These are phyloP conservation scores for Obelidium mucronatum DNA, from an alignment of 192 early-diverging fungal genomes.

Conservation along the genomic window DNA sequence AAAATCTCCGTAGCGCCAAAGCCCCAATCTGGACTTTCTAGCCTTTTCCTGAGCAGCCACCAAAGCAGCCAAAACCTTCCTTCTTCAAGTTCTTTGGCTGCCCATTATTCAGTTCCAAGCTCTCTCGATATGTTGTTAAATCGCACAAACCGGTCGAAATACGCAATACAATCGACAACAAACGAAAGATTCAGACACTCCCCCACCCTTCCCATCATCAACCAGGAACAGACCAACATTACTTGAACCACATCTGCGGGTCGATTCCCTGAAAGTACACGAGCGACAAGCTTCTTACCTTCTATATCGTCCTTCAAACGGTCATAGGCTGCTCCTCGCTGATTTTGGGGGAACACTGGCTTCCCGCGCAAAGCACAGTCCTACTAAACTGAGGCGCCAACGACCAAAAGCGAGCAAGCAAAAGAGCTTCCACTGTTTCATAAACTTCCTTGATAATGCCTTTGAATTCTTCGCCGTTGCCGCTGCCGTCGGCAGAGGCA, in stretches of 20 bases:
- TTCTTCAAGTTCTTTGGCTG: constrained; percentile 56
- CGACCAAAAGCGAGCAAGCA: constrained; percentile 72
- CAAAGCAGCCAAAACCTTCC: constrained; percentile 62
- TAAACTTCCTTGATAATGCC: constrained; percentile 81
- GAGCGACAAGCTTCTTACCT: constrained; percentile 48
- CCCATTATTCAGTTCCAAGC: constrained; percentile 31
- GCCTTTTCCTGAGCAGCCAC: constrained; percentile 72
- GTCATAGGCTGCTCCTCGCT: constrained; percentile 82
- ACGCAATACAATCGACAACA: constrained; percentile 51
- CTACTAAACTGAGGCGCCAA: constrained; percentile 72
- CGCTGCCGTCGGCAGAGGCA: constrained; percentile 31
- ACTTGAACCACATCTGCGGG: constrained; percentile 35
- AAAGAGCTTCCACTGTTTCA: constrained; percentile 88
- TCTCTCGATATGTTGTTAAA: too few species aligned
- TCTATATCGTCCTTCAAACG: constrained; percentile 70
- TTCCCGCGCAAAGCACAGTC: constrained; percentile 68
- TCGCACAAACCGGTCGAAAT: constrained; percentile 41
- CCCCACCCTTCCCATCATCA: not conserved
- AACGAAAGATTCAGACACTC: constrained; percentile 51
- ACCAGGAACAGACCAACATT: constrained; percentile 40
- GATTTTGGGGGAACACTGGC: constrained; percentile 74
- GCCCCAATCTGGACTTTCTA: constrained; percentile 63
- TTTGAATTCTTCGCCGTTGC: constrained; percentile 69
- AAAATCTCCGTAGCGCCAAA: constrained; percentile 63
- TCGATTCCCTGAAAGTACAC: constrained; percentile 38